Conservation (phyloP, 2,329 filamentous ascomycete species). For the Hypocrella siamensis region DNA sequence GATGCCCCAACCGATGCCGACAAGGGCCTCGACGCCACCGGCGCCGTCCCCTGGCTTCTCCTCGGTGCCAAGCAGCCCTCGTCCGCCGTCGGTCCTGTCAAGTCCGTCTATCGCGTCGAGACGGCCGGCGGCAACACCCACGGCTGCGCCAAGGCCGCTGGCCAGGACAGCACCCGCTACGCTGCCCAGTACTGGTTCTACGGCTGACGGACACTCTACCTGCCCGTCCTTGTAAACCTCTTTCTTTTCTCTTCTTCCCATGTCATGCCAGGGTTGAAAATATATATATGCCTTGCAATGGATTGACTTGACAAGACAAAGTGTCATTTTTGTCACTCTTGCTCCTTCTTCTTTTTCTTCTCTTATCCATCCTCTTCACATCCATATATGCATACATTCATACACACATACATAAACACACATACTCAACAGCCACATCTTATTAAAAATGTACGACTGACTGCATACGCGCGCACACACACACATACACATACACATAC, state of each 20-base stretch:
- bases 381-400: too few species aligned
- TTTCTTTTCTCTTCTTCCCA: background rate
- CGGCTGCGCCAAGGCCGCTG: constrained; percentile 23
- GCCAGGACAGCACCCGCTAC: constrained; percentile 36
- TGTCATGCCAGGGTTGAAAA: background rate
- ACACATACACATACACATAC: too few species aligned
- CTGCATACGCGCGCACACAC: too few species aligned
- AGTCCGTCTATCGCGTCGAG: constrained; percentile 35
- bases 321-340: too few species aligned
- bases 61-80: constrained; percentile 25
- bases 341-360: too few species aligned
- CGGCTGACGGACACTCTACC: constrained; percentile 7
- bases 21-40: constrained; percentile 28
- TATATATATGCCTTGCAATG: too few species aligned
- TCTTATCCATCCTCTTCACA: too few species aligned
- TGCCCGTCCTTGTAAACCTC: background rate
- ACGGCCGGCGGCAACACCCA: constrained; percentile 34
- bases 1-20: constrained; percentile 34
- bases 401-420: too few species aligned
- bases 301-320: too few species aligned
- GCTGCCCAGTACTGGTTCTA: constrained; percentile 45
- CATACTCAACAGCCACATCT: too few species aligned
- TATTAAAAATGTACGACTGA: too few species aligned
- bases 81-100: constrained; percentile 14
- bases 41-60: constrained; percentile 39